A percentile compares a stretch with the other conserved stretches of the same genome.
These are phyloP conservation scores for Alternaria gaisen DNA, from an alignment of 2,329 filamentous ascomycete genomes.

Conservation along the genomic window DNA sequence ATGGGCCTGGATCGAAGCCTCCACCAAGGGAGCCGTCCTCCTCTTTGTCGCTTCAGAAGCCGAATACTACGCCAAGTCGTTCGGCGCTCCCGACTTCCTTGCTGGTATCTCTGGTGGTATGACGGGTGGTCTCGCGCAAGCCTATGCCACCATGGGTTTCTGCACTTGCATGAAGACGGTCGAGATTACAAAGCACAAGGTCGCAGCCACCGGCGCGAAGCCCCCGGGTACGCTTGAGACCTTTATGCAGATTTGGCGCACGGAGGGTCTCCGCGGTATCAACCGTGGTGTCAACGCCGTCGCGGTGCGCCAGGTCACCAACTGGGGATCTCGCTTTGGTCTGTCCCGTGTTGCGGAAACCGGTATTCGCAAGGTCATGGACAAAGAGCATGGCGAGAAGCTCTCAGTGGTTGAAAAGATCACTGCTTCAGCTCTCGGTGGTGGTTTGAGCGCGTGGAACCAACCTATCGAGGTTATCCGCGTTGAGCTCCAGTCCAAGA, in stretches of 20 bases:
- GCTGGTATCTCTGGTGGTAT: constrained; percentile 92
- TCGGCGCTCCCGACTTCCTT: constrained; percentile 86
- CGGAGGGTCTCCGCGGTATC: constrained; percentile 93
- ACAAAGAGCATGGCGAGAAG: constrained; percentile 82
- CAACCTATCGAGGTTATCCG: constrained; percentile 99
- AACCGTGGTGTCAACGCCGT: constrained; percentile 99
- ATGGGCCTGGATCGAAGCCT: constrained; percentile 97
- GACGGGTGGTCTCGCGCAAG: constrained; percentile 93
- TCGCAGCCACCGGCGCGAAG: constrained; percentile 82
- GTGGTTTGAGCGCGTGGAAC: constrained; percentile 97
- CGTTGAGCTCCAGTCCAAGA: constrained; percentile 99
- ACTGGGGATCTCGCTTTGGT: constrained; percentile 98
- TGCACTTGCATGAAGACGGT: constrained; percentile 99
- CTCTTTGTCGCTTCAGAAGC: constrained; percentile 99
- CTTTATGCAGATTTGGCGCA: constrained; percentile 96
- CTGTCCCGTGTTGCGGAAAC: constrained; percentile 90
- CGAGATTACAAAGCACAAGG: constrained; percentile 98
- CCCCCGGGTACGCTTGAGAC: constrained; percentile 91
- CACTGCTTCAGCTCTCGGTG: constrained; percentile 82
- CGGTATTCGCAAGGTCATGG: constrained; percentile 79
- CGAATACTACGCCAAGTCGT: constrained; percentile 87
- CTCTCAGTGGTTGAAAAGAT: constrained; percentile 87
- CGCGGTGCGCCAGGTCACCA: constrained; percentile 98
- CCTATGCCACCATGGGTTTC: constrained; percentile 99
- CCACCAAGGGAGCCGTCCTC: constrained; percentile 97